Percentiles rank a stretch among this genome's conserved stretches.
Evolutionary conservation across 495 filamentous ascomycete species (phyloP).

Genomic region (Platismatia glauca): DNA sequence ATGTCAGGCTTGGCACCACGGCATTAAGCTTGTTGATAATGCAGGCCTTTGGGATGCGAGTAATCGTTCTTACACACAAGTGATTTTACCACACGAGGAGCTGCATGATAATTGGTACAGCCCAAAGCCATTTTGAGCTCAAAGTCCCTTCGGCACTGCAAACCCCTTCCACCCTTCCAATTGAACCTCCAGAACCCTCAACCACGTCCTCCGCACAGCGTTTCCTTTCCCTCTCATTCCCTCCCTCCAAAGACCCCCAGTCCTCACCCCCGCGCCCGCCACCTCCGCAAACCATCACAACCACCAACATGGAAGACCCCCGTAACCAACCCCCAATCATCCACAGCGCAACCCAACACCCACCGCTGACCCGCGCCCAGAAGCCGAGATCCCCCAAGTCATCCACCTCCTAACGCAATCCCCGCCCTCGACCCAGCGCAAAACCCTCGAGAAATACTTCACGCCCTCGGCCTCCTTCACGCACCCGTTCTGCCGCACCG

Average conservation of each 20-base stretch:
- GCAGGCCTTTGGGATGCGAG: no score
- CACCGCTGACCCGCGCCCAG: conserved; percentile 1
- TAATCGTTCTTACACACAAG: no score
- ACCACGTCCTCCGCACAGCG: conserved; percentile 23
- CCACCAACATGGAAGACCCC: conserved; percentile 37
- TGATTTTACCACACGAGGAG: no score
- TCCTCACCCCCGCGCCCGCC: conserved; percentile 21
- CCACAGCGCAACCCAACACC: conserved; percentile 49
- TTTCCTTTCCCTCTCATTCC: conserved; percentile 16
- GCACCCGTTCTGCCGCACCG: conserved; percentile 74
- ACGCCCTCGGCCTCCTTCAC: conserved; percentile 58
- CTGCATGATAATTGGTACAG: no score
- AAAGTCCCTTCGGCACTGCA: no score
- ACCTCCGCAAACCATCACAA: conserved; percentile 41
- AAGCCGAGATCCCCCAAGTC: conserved; percentile 47
- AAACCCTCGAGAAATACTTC: conserved; percentile 61
- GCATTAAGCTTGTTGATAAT: no score
- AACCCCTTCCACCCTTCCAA: no score
- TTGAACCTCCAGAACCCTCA: no score
- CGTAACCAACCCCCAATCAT: conserved; percentile 55
- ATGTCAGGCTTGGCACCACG: no score
- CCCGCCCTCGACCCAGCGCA: conserved; percentile 50
- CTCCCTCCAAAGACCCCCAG: no score
- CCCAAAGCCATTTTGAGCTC: no score
- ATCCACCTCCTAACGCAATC: conserved; percentile 60